Evolutionary conservation across 2,329 filamentous ascomycete species (phyloP).

Genomic region (Colletotrichum sidae): DNA sequence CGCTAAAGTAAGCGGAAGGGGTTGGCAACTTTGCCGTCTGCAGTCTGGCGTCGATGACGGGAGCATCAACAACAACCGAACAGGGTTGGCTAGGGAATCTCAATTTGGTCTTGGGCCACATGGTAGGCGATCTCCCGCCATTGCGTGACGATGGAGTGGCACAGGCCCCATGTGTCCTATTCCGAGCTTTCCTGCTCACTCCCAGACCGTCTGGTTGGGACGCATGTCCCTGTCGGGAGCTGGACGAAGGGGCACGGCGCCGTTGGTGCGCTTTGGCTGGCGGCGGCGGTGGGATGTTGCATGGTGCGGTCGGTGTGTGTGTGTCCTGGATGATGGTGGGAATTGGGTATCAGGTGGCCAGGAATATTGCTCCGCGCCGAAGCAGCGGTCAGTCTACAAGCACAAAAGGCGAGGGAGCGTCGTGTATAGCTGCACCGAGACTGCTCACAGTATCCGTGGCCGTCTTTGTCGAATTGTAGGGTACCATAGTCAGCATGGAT

Average conservation of each 20-base stretch:
- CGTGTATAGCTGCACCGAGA: no score
- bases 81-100: conserved; percentile 28
- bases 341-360: no score
- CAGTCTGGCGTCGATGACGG: conserved; percentile 22
- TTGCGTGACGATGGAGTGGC: conserved; percentile 25
- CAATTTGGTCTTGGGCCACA: conserved; percentile 13
- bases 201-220: conserved; percentile 33
- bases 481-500: no score
- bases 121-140: conserved; percentile 35
- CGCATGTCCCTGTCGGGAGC: conserved; percentile 31
- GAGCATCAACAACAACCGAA: conserved; percentile 2
- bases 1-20: conserved; percentile 10
- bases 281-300: conserved; percentile 30
- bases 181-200: conserved; percentile 9
- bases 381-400: conserved; percentile 8
- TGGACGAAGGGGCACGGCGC: conserved; percentile 26
- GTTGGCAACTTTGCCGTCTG: conserved; percentile 26
- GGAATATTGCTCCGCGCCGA: neutral
- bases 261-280: conserved; percentile 31
- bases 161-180: conserved; percentile 12
- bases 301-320: conserved; percentile 8
- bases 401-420: no score
- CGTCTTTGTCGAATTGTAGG: no score
- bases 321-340: neutral
- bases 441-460: no score